Evolutionary conservation across 768 basidiomycete species (phyloP), one percentile per base, ranked within the genome.

Genomic region (Melanogaster broomeanus): DNA sequence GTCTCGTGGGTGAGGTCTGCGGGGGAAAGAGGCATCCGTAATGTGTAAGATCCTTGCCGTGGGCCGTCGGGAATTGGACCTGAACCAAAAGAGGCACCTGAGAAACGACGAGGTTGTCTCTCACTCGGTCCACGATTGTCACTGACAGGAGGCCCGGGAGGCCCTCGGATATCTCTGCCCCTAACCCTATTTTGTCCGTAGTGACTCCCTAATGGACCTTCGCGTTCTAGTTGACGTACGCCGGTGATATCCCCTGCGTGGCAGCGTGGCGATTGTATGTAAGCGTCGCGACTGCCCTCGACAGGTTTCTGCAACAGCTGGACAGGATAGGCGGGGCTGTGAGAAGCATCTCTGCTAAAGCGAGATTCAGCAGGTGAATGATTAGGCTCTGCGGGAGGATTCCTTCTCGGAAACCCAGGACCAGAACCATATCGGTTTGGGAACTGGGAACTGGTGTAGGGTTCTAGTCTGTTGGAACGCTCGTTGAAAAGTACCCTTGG

Each of bases 401-500:
- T 71, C 56, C 80, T 77, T 53, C 80, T 77, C 37, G 61, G 57
- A 49, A 51, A 53, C 18, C 70, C 67, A 37, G 73, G 64, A 35
- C 49, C 51, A 46, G 72, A 61, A 41, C 71, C 71, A 45, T 76
- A 61, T 25, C 80, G 75, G 44, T 68, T 70, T 47, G 72, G 57
- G 31, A 77, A 74, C 59, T 78, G 74, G n/a, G 72, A 52, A 57
- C 76, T 80, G 49, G 76, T 81, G 60, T 89, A 91, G 3, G 91
- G 90, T 69, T 98, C 96, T 49, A 98, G 71, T 56, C 85, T 80
- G 63, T 97, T 98, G 10, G 88, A 90, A 4, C 89, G 85, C 62
- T 96, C 97, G 63, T 99, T 98, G 77, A 98, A 99, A n/a, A 99
- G 76, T 1, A 86, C 86, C 37, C 90, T 82, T 30, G 88, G 78